These are phyloP conservation scores for Vachellia collinsii DNA, from an alignment of 306 rosid genomes.

Conservation along the genomic window DNA sequence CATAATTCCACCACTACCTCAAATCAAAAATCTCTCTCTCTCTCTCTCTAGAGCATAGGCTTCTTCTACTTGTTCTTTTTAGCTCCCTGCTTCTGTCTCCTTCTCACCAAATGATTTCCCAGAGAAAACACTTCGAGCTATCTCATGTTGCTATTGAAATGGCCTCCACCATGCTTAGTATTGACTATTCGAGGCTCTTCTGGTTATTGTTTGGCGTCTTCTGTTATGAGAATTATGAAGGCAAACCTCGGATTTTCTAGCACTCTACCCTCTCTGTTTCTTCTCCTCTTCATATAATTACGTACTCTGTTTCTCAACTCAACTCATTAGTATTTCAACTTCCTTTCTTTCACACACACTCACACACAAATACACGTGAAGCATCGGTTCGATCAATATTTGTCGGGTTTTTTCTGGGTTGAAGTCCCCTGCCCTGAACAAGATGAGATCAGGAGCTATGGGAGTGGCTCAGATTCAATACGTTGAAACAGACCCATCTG, in stretches of 20 bases:
- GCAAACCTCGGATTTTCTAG: conserved; percentile 90
- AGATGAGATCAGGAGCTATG: conserved; percentile 48
- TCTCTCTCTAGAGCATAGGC: background rate
- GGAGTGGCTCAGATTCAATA: conserved; percentile 48
- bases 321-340: background rate
- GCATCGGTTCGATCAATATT: conserved; percentile 17
- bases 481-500: conserved; percentile 87
- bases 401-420: conserved; percentile 19
- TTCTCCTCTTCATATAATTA: background rate
- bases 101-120: conserved; percentile 50
- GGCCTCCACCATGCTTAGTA: conserved; percentile 61
- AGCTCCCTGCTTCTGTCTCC: conserved; percentile 23
- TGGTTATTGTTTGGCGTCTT: conserved; percentile 65
- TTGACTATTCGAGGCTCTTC: conserved; percentile 68
- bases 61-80: background rate
- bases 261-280: conserved; percentile 19
- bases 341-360: background rate
- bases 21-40: background rate
- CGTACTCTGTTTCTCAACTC: background rate
- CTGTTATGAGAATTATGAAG: conserved; percentile 73
- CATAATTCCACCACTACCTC: too few relatives aligned
- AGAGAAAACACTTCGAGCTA: conserved; percentile 41
- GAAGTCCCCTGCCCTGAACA: conserved; percentile 43
- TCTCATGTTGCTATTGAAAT: conserved; percentile 58
- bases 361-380: background rate